These are phyloP conservation scores for Backusella morwellensis DNA, from an alignment of 192 early-diverging fungal species.

Conservation along the genomic window DNA sequence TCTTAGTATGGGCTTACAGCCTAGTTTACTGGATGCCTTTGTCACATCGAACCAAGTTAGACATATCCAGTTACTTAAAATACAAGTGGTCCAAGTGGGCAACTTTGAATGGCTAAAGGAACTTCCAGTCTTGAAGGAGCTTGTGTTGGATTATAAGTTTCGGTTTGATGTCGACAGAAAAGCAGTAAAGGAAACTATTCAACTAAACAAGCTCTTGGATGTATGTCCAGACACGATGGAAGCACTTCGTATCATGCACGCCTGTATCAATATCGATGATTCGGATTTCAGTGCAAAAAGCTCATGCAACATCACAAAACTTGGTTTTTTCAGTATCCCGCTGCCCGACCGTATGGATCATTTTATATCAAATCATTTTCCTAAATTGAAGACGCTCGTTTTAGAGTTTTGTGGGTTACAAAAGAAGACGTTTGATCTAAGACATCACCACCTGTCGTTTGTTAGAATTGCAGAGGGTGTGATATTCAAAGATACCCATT, in stretches of 20 bases:
- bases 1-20: neutral
- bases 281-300: neutral
- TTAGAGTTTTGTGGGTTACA: neutral
- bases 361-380: neutral
- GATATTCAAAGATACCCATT: neutral
- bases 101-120: neutral
- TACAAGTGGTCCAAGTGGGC: neutral
- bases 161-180: neutral
- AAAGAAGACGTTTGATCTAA: neutral
- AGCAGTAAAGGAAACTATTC: neutral
- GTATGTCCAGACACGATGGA: neutral
- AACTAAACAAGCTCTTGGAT: neutral
- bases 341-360: neutral
- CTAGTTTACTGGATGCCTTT: neutral
- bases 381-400: neutral
- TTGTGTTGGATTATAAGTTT: neutral
- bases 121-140: neutral
- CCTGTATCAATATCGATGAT: neutral
- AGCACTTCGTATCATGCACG: neutral
- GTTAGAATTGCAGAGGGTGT: neutral
- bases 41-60: neutral
- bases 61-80: neutral
- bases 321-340: neutral
- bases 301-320: neutral
- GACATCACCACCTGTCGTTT: neutral